Conservation (phyloP, 2,329 filamentous ascomycete genomes). For the Parastagonospora nodorum region DNA sequence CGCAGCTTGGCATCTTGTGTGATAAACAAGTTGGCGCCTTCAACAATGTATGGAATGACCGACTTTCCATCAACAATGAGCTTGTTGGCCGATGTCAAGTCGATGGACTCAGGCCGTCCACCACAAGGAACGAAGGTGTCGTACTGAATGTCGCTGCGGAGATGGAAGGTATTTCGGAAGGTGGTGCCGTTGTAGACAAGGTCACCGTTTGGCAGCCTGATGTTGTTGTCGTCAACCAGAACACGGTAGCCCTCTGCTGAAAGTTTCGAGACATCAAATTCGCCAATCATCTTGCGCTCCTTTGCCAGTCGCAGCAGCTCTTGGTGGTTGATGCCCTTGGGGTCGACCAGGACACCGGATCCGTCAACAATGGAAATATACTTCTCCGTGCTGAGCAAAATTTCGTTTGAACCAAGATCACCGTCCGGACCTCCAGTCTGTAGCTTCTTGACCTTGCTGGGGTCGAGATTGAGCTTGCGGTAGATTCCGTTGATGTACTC, state of each 20-base stretch:
- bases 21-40: slow-evolving; percentile 98
- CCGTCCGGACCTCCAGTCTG: slow-evolving; percentile 97
- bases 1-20: slow-evolving; percentile 97
- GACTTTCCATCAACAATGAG: slow-evolving; percentile 90
- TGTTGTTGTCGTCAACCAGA: slow-evolving; percentile 85
- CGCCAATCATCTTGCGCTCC: slow-evolving; percentile 83
- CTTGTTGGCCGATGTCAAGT: slow-evolving; percentile 83
- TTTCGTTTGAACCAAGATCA: slow-evolving; percentile 96
- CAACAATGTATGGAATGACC: slow-evolving; percentile 90
- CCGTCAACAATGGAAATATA: slow-evolving; percentile 97
- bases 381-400: slow-evolving; percentile 92
- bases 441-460: slow-evolving; percentile 84
- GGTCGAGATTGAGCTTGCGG: slow-evolving; percentile 90
- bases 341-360: slow-evolving; percentile 91
- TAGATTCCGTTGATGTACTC: slow-evolving; percentile 98
- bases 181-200: slow-evolving; percentile 86
- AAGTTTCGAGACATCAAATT: slow-evolving; percentile 85
- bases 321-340: slow-evolving; percentile 81
- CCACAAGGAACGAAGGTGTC: slow-evolving; percentile 96
- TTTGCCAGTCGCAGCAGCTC: slow-evolving; percentile 86
- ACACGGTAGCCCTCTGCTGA: slow-evolving; percentile 89
- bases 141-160: slow-evolving; percentile 74
- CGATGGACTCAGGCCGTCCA: slow-evolving; percentile 94
- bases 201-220: slow-evolving; percentile 87
- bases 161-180: slow-evolving; percentile 97